Base-by-base conservation (phyloP, 805 yeast species). In the Millerozyma miso region DNA sequence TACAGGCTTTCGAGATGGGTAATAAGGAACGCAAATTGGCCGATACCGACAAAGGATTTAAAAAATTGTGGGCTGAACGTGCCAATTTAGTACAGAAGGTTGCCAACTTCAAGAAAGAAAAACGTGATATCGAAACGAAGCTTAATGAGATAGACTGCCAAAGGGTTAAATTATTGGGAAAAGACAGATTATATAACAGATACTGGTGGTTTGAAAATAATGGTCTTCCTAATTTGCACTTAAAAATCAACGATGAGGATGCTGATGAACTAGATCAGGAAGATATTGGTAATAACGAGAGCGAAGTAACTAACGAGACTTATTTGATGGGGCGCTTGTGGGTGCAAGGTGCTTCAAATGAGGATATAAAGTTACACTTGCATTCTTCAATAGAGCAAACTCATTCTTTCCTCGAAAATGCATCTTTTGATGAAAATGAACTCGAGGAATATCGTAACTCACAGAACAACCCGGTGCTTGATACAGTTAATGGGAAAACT, bases 191-290 rank as follows among this genome's bases (percentile, higher is more conserved):
- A 45, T 89, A 72, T 60, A 93, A 93, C 65, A 72, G 90, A 50
- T 93, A 91, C 60, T 93, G 96, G 95, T 93, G 96, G 96, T 81
- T 89, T 57, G 98, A 91, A 55, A 73, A 74, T 48, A 84, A 85
- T 55, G 99, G 98, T 0, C 69, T 88, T 38, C 88, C 89, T 3
- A 70, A 71, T 5, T 54, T 73, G 32, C 71, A 67, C 40, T 68
- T 67, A 10, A 59, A 62, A 31, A 36, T 54, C 3, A 67, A 56
- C 16, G 77, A 61, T 3, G 78, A 68, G 1, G 73, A 71, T 10
- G 67, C 65, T 2, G 74, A 69, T 1, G 69, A 69, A 1, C 72
- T 65, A 0, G 66, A 55, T 23, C 51, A 45, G 4, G 58, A 47
- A 4, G 43, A 44, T 3, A 44, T 43, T 3, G 44, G 47, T 3